phyloP scores from a whole-genome alignment of 352 stramenopile genomes.

The Globisporangium parvum region DNA sequence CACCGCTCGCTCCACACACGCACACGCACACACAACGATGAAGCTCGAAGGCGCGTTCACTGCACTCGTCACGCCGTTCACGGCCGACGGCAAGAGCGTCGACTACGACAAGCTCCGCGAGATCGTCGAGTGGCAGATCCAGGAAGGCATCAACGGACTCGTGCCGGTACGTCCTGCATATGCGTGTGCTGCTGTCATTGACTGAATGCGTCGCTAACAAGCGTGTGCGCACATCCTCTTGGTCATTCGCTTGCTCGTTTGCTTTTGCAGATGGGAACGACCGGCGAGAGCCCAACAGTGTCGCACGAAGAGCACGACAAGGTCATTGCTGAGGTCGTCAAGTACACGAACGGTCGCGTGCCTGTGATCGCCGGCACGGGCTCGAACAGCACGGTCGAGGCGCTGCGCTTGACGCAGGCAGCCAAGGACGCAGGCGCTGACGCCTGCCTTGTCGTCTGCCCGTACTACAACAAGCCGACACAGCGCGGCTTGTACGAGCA shows the following conservation, averaged over 20 bases:
- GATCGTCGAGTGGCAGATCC: conserved; percentile 91
- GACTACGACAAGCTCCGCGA: conserved; percentile 91
- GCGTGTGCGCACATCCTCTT: neutral
- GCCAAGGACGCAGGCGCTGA: conserved; percentile 92
- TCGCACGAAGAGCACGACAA: conserved; percentile 93
- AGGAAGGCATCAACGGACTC: conserved; percentile 93
- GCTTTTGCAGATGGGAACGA: conserved; percentile 88
- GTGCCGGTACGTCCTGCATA: conserved; percentile 75
- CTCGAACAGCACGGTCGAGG: conserved; percentile 90
- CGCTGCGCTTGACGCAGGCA: conserved; percentile 78
- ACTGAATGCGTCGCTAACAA: neutral
- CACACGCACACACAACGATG: conserved; percentile 4
- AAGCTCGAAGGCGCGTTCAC: conserved; percentile 79
- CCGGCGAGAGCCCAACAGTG: conserved; percentile 94
- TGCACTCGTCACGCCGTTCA: conserved; percentile 97
- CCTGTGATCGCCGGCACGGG: conserved; percentile 95
- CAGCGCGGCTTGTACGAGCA: conserved; percentile 94
- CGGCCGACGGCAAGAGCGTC: conserved; percentile 81
- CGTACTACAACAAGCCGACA: conserved; percentile 99
- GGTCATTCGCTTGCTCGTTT: neutral
- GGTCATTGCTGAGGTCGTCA: conserved; percentile 90
- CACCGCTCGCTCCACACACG: neutral
- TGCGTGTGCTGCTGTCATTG: neutral
- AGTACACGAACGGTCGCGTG: conserved; percentile 74
- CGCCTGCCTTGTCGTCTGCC: conserved; percentile 94